Evolutionary conservation across 768 basidiomycete genomes (phyloP).

Genomic region (Phlebiopsis gigantea): DNA sequence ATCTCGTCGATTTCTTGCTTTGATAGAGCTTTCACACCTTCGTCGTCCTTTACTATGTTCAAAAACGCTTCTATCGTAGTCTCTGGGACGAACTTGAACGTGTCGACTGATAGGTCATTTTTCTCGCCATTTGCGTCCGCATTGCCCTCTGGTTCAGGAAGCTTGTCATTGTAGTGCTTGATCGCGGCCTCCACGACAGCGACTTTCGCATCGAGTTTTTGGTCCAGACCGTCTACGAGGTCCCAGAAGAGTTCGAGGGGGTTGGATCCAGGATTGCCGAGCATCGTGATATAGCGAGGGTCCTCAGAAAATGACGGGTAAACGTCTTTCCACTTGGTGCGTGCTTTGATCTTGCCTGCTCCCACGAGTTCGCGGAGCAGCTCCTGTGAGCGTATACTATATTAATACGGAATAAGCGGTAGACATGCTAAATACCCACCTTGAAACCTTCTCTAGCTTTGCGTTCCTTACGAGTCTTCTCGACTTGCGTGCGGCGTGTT

Average conservation of each 20-base stretch:
- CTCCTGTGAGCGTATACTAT: constrained; percentile 36
- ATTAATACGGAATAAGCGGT: no score
- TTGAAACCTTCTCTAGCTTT: constrained; percentile 91
- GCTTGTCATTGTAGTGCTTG: constrained; percentile 39
- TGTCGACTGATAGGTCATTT: constrained; percentile 21
- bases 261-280: constrained; percentile 91
- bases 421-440: constrained; percentile 33
- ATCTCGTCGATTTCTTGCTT: constrained; percentile 51
- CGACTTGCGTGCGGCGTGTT: constrained; percentile 71
- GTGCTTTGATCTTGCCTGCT: constrained; percentile 65
- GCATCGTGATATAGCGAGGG: constrained; percentile 77
- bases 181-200: constrained; percentile 60
- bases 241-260: constrained; percentile 98
- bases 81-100: constrained; percentile 43
- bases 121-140: constrained; percentile 29
- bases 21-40: constrained; percentile 40
- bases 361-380: constrained; percentile 68
- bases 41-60: constrained; percentile 49
- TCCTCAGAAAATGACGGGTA: constrained; percentile 76
- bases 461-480: constrained; percentile 78
- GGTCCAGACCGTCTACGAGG: constrained; percentile 79
- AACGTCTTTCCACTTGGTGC: constrained; percentile 88
- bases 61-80: constrained; percentile 65
- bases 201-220: constrained; percentile 77
- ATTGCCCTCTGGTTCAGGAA: constrained; percentile 26